phyloP scores from a whole-genome alignment of 495 filamentous ascomycete species.

The Hyphodiscus hymeniophilus region DNA sequence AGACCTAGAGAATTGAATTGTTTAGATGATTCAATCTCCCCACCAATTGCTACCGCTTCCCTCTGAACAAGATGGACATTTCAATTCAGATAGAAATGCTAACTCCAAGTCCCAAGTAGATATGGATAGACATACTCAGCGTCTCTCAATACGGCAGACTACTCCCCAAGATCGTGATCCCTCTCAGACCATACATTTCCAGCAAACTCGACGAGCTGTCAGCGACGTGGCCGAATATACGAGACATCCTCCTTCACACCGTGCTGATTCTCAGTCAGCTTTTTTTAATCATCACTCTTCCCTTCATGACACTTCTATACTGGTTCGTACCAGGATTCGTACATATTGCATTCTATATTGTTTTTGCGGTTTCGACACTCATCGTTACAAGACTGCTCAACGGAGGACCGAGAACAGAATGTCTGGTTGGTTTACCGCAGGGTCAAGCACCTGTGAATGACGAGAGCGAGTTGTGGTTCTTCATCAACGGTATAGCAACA shows the following conservation, averaged over 20 bases:
- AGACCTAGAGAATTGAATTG: too few species aligned
- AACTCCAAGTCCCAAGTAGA: too few species aligned
- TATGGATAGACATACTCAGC: slow-evolving; percentile 37
- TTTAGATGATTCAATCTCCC: too few species aligned
- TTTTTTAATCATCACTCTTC: slow-evolving; percentile 27
- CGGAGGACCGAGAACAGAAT: slow-evolving; percentile 7
- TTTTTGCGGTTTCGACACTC: slow-evolving; percentile 29
- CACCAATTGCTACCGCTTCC: too few species aligned
- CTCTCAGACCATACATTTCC: slow-evolving; percentile 29
- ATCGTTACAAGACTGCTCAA: slow-evolving; percentile 6
- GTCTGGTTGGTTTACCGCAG: slow-evolving; percentile 24
- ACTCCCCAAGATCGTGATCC: slow-evolving; percentile 43
- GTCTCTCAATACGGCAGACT: slow-evolving; percentile 41
- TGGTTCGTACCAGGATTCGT: slow-evolving; percentile 32
- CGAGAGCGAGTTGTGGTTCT: slow-evolving; percentile 59
- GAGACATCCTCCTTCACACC: slow-evolving; percentile 44
- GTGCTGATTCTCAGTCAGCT: slow-evolving; percentile 42
- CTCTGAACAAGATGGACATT: too few species aligned
- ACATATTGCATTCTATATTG: slow-evolving; percentile 27
- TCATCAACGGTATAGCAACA: slow-evolving; percentile 57
- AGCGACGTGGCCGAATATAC: slow-evolving; percentile 33
- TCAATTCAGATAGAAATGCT: too few species aligned
- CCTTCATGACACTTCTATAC: slow-evolving; percentile 24
- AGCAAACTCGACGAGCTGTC: slow-evolving; percentile 7
- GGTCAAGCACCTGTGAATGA: slow-evolving; percentile 26